Evolutionary conservation across 805 yeast genomes (phyloP).

Genomic region (Yamadazyma philogaea): DNA sequence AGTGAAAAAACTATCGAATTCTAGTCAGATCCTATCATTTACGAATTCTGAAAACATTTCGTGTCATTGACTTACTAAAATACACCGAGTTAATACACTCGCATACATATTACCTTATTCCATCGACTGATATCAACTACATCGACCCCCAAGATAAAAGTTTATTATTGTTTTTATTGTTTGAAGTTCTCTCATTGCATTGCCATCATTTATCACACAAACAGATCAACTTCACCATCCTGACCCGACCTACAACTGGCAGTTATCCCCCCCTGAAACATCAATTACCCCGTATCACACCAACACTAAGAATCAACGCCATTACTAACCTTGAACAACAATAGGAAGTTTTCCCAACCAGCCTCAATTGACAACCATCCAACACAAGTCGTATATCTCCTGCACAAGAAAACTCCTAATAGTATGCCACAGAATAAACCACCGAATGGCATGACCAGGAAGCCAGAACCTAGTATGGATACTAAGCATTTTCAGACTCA

Average conservation of each 20-base stretch:
- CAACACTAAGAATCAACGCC: background rate
- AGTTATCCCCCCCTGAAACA: constrained; percentile 2
- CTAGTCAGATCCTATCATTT: background rate
- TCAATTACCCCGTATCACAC: constrained; percentile 5
- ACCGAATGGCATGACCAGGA: too few relatives aligned
- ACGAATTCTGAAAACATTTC: background rate
- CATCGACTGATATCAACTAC: background rate
- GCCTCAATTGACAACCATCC: background rate
- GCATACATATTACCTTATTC: too few relatives aligned
- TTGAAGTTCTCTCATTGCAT: too few relatives aligned
- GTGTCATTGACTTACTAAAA: background rate
- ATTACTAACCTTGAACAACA: too few relatives aligned
- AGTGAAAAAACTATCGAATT: background rate
- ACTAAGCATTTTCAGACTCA: too few relatives aligned
- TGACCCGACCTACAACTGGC: background rate
- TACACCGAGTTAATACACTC: background rate
- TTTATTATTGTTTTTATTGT: too few relatives aligned
- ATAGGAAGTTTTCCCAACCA: too few relatives aligned
- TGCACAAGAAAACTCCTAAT: too few relatives aligned
- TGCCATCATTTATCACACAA: background rate
- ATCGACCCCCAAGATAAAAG: too few relatives aligned
- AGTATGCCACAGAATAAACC: too few relatives aligned
- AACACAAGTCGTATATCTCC: too few relatives aligned
- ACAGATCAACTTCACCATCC: background rate
- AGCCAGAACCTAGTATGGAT: too few relatives aligned